phyloP scores from a whole-genome alignment of 1,139 yeast species.

The Saccharomyces pastorianus region DNA sequence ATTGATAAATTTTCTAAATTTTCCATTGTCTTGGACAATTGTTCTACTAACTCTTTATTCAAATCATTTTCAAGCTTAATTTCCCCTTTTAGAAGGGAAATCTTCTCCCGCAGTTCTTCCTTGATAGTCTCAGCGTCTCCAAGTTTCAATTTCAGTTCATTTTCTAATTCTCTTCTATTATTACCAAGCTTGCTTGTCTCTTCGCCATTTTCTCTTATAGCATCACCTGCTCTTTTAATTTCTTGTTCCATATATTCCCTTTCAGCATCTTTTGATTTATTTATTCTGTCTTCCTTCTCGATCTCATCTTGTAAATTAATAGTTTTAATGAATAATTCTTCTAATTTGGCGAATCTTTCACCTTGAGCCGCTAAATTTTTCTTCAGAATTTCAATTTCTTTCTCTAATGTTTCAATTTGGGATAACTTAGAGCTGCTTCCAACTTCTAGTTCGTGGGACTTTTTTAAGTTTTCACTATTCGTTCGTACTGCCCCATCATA shows the following conservation, averaged over 20 bases:
- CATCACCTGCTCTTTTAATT: constrained; percentile 48
- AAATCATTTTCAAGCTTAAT: constrained; percentile 23
- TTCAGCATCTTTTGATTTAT: constrained; percentile 42
- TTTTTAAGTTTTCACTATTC: constrained; percentile 9
- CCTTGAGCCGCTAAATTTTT: constrained; percentile 17
- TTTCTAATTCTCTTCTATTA: constrained; percentile 35
- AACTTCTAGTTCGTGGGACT: constrained; percentile 23
- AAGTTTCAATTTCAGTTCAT: constrained; percentile 24
- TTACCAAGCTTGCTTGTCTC: too few relatives aligned
- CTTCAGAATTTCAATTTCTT: too few relatives aligned
- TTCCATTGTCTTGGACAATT: constrained; percentile 13
- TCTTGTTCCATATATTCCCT: constrained; percentile 60
- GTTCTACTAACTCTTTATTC: constrained; percentile 11
- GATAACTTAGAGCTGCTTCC: too few relatives aligned
- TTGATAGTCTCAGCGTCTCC: constrained; percentile 10
- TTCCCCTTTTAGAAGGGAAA: constrained; percentile 26
- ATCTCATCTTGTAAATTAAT: constrained; percentile 38
- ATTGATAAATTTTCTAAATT: constrained; percentile 19
- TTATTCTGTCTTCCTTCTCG: constrained; percentile 35
- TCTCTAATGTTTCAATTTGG: too few relatives aligned
- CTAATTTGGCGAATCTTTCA: constrained; percentile 20
- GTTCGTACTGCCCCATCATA: too few relatives aligned
- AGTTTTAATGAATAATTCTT: constrained; percentile 30
- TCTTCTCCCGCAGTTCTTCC: constrained; percentile 27
- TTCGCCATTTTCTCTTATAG: constrained; percentile 45